phyloP scores from a whole-genome alignment of 2,329 filamentous ascomycete genomes.

The Ophiognomonia clavigignenti-juglandacearum region DNA sequence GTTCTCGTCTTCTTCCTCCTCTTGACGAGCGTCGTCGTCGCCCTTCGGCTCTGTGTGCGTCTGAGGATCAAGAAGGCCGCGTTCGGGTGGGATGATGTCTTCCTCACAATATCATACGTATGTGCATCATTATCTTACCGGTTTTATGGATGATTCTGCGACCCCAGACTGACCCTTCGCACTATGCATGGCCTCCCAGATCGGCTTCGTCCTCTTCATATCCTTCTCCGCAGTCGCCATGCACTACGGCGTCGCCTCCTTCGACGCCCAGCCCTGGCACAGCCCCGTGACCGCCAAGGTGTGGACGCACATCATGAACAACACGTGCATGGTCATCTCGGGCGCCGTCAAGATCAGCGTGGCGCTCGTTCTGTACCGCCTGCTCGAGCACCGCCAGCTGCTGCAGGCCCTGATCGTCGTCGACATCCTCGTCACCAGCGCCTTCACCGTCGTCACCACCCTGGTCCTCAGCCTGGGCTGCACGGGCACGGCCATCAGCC shows the following conservation, averaged over 20 bases:
- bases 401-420: background rate
- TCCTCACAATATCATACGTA: background rate
- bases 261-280: constrained; percentile 1
- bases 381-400: background rate
- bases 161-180: too few species aligned
- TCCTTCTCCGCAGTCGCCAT: background rate
- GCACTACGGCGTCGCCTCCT: background rate
- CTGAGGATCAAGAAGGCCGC: background rate
- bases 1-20: background rate
- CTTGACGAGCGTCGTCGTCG: background rate
- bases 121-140: background rate
- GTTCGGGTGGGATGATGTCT: background rate
- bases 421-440: background rate
- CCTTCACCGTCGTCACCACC: constrained; percentile 1
- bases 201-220: too few species aligned
- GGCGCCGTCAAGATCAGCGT: constrained; percentile 7
- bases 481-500: background rate
- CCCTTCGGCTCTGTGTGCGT: background rate
- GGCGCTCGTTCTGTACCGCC: constrained; percentile 4
- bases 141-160: too few species aligned
- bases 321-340: constrained; percentile 7
- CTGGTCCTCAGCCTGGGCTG: constrained; percentile 5
- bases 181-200: too few species aligned
- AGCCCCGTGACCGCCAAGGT: background rate
- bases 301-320: background rate